Base-by-base conservation (phyloP, 495 filamentous ascomycete genomes). In the Penicillium maclennaniae region DNA sequence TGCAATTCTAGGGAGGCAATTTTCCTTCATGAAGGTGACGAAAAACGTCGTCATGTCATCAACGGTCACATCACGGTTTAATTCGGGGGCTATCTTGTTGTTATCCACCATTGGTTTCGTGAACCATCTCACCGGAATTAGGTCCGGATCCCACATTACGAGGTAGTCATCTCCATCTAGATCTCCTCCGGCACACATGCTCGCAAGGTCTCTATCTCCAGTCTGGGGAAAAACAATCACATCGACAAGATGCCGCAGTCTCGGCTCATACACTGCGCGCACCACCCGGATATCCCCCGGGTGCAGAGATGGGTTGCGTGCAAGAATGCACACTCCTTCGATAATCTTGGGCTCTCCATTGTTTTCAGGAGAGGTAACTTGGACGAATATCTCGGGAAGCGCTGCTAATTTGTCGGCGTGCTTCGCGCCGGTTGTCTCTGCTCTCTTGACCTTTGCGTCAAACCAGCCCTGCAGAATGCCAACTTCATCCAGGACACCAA, bases 171-270 rank as follows among this genome's bases (percentile, higher is more conserved):
- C 93, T 0, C 93, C 93, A 69, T 99, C 93, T 3, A 99, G 75
- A 66, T 99, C 93, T 6, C 93, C 95, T 3, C 93, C 93, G 6
- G 93, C 95, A 56, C 91, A 93, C 93, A 97, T 97, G 54, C 86
- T 88, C 7, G 91, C 80, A 23, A 99, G 68, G 56, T 92, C 89
- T 37, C 86, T 78, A 67, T 97, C 92, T 0, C 93, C 93, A 0
- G 77, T 85, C 38, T 87, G 81, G 0, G 93, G 91, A 38, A 99
- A 83, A 6, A 96, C 91, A 19, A 97, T 86, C 12, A 93, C 88
- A 61, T 97, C 83, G 26, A 81, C 79, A 6, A 97, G 78, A 59
- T 96, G 87, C 31, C 78, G 76, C 7, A 99, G 77, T 9, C 72
- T 72, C 4, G 85, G 83, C 7, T 84, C 74, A 58, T 97, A 82